Evolutionary conservation across 225 moss, liverwort and hornwort species (phyloP).

Genomic region (Bryoerythrophyllum caledonicum): DNA sequence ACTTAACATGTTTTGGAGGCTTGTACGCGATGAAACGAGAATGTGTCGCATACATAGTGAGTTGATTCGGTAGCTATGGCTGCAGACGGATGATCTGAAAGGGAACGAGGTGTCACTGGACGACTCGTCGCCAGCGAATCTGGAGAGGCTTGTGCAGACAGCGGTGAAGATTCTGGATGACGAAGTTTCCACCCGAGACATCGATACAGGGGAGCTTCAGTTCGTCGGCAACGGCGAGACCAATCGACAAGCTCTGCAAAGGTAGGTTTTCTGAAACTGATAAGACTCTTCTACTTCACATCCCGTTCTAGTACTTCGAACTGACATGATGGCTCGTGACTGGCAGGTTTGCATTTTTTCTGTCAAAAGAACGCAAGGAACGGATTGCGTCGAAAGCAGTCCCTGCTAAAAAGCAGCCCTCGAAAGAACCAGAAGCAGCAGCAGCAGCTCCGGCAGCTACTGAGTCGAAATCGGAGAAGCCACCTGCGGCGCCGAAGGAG

Average conservation of each 20-base stretch:
- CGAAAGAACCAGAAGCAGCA: constrained; percentile 1
- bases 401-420: not conserved
- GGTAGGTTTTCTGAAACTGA: no score
- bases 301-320: not conserved
- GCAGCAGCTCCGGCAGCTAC: not conserved
- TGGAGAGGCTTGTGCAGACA: constrained; percentile 36
- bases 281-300: not conserved
- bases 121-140: constrained; percentile 42
- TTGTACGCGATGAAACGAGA: not conserved
- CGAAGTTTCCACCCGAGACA: constrained; percentile 34
- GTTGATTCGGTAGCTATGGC: not conserved
- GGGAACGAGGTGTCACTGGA: constrained; percentile 40
- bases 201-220: constrained; percentile 45
- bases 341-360: constrained; percentile 48
- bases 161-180: constrained; percentile 31
- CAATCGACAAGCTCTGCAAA: constrained; percentile 46
- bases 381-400: constrained; percentile 1
- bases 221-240: constrained; percentile 28
- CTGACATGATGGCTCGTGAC: not conserved
- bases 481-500: no score
- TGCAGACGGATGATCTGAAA: constrained; percentile 38
- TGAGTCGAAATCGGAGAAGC: not conserved
- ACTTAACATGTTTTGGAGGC: no score
- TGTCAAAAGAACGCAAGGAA: constrained; percentile 52
- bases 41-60: not conserved